Percentiles rank a stretch among this genome's conserved stretches.
Evolutionary conservation across 441 rosid genomes (phyloP).

Genomic region (Sinapis alba): DNA sequence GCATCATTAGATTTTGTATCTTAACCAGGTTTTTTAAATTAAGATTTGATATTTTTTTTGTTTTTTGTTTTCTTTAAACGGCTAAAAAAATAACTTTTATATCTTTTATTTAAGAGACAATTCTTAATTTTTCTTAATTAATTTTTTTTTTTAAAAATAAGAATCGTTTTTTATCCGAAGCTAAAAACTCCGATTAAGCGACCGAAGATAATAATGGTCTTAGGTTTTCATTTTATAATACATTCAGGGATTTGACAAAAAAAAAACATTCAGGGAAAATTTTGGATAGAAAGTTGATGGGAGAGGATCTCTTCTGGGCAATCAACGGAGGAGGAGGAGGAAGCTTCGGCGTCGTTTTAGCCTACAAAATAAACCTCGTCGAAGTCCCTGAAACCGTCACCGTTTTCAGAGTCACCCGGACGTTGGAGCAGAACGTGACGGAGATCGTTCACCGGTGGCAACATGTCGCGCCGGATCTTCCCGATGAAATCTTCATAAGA

Average conservation of each 20-base stretch:
- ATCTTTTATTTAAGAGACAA: no score
- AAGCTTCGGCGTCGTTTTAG: slow-evolving; percentile 50
- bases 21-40: no score
- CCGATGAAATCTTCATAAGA: slow-evolving; percentile 43
- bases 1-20: no score
- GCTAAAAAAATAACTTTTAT: no score
- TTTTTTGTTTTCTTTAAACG: no score
- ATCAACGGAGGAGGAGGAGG: slow-evolving; percentile 59
- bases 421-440: slow-evolving; percentile 45
- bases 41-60: no score
- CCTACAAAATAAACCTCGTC: slow-evolving; percentile 53
- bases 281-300: slow-evolving; percentile 52
- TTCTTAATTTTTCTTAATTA: no score
- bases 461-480: slow-evolving; percentile 41
- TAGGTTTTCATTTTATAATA: not conserved
- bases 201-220: no score
- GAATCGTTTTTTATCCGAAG: no score
- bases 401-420: slow-evolving; percentile 41
- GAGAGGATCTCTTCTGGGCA: slow-evolving; percentile 61
- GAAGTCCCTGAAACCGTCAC: slow-evolving; percentile 50
- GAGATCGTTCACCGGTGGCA: slow-evolving; percentile 50
- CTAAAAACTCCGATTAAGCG: no score
- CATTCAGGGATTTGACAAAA: no score
- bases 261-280: slow-evolving; percentile 38
- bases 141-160: no score